Conservation (phyloP, 164 flowering plant species). For the Dillenia suffruticosa region DNA sequence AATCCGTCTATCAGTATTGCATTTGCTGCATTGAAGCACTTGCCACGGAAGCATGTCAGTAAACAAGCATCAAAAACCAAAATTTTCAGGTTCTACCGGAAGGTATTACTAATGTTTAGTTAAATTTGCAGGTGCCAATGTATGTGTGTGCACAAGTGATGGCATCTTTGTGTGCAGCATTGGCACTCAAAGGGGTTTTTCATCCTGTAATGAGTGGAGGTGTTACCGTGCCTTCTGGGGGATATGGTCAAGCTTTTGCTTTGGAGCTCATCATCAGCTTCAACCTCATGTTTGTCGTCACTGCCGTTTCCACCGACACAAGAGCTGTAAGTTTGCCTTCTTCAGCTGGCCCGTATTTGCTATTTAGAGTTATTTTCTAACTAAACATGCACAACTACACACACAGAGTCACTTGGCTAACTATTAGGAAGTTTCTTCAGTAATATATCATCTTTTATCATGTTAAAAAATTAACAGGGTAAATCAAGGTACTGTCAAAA, state of each 20-base stretch:
- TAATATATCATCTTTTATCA: too few relatives aligned
- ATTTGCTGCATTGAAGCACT: conserved; percentile 68
- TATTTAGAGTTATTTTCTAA: background rate
- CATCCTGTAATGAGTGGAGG: conserved; percentile 75
- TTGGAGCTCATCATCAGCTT: conserved; percentile 78
- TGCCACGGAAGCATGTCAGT: conserved; percentile 74
- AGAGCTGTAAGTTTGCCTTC: conserved; percentile 59
- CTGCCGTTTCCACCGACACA: conserved; percentile 89
- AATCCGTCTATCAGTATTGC: conserved; percentile 78
- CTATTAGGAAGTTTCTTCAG: too few relatives aligned
- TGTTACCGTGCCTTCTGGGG: conserved; percentile 67
- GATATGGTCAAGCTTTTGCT: conserved; percentile 59
- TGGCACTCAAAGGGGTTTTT: conserved; percentile 53
- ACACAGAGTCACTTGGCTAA: too few relatives aligned
- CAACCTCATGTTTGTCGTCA: conserved; percentile 92
- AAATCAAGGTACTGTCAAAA: too few relatives aligned
- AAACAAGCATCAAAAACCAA: background rate
- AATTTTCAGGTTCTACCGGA: background rate
- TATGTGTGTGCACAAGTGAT: conserved; percentile 68
- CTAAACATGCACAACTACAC: too few relatives aligned
- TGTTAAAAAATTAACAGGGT: too few relatives aligned
- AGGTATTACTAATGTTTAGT: background rate
- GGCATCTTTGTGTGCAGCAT: conserved; percentile 77
- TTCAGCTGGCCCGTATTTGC: background rate
- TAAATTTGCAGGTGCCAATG: conserved; percentile 54